Percentiles rank a stretch among this genome's conserved stretches.
These are phyloP conservation scores for Sphenostylis stenocarpa DNA, from an alignment of 306 rosid species.

Conservation along the genomic window DNA sequence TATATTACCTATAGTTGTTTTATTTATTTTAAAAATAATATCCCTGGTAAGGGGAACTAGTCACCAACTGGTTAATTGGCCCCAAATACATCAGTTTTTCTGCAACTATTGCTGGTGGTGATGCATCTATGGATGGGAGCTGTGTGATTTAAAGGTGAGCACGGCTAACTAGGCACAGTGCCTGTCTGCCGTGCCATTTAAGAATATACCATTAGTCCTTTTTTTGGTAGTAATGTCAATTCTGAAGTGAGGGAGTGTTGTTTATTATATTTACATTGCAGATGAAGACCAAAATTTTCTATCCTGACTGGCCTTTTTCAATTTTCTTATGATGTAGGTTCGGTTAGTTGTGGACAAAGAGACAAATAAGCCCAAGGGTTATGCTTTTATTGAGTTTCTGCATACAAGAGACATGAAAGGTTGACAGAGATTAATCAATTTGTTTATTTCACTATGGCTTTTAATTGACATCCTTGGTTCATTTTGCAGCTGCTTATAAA, in stretches of 20 bases:
- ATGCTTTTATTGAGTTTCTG: slow-evolving; percentile 89
- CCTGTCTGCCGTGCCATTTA: slow-evolving; percentile 99
- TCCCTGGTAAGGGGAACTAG: slow-evolving; percentile 99
- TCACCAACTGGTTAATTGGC: slow-evolving; percentile 88
- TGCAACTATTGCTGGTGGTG: slow-evolving; percentile 98
- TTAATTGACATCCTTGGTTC: slow-evolving; percentile 4
- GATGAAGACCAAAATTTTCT: slow-evolving; percentile 31
- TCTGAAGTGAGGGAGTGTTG: slow-evolving; percentile 28
- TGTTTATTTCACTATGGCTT: not conserved
- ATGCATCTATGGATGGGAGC: slow-evolving; percentile 95
- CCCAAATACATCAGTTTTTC: slow-evolving; percentile 83
- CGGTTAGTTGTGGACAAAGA: slow-evolving; percentile 71
- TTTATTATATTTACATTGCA: slow-evolving; percentile 17
- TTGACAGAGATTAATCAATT: slow-evolving; percentile 29
- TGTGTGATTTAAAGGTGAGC: slow-evolving; percentile 97
- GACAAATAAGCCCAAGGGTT: slow-evolving; percentile 89
- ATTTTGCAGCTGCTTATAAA: slow-evolving; percentile 89
- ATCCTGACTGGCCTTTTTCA: slow-evolving; percentile 33
- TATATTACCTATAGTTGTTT: slow-evolving; percentile 46
- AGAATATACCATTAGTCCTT: slow-evolving; percentile 53
- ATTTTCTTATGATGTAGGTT: slow-evolving; percentile 51
- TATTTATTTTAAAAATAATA: slow-evolving; percentile 43
- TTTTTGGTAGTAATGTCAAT: slow-evolving; percentile 26
- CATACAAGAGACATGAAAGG: slow-evolving; percentile 99
- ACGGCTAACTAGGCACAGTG: slow-evolving; percentile 99